A percentile compares a stretch with the other conserved stretches of the same genome.
These are phyloP conservation scores for Neospermospora avenae DNA, from an alignment of 2,329 filamentous ascomycete genomes.

Conservation along the genomic window DNA sequence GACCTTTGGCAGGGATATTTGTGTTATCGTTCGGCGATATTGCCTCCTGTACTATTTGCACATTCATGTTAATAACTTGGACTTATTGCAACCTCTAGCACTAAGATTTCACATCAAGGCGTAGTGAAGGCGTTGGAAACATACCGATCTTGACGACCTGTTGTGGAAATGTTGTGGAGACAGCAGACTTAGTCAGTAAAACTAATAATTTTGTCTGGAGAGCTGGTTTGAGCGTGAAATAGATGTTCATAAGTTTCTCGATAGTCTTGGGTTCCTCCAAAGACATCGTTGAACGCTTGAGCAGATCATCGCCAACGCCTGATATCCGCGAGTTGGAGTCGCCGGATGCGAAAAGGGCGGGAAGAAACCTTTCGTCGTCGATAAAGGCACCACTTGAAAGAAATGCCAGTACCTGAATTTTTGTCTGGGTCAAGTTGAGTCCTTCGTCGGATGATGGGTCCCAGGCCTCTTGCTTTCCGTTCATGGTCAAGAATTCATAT, in stretches of 20 bases:
- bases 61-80: neutral
- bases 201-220: slow-evolving; percentile 75
- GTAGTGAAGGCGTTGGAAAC: neutral
- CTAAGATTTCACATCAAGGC: neutral
- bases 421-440: slow-evolving; percentile 66
- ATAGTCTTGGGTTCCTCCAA: slow-evolving; percentile 68
- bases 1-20: slow-evolving; percentile 34
- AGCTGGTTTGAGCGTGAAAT: slow-evolving; percentile 67
- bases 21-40: slow-evolving; percentile 46
- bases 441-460: slow-evolving; percentile 57
- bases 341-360: slow-evolving; percentile 78
- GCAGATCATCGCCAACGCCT: slow-evolving; percentile 80
- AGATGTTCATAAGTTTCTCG: slow-evolving; percentile 65
- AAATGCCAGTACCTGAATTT: slow-evolving; percentile 66
- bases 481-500: slow-evolving; percentile 63
- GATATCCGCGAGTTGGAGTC: slow-evolving; percentile 79
- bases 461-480: slow-evolving; percentile 68
- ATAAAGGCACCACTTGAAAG: slow-evolving; percentile 82
- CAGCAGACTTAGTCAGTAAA: slow-evolving; percentile 72
- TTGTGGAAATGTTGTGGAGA: slow-evolving; percentile 66
- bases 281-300: slow-evolving; percentile 75
- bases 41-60: slow-evolving; percentile 54
- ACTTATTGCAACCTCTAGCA: neutral
- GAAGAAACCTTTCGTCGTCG: slow-evolving; percentile 78
- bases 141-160: slow-evolving; percentile 58